Evolutionary conservation across 768 basidiomycete species (phyloP).

Genomic region (Amyloporia xantha): DNA sequence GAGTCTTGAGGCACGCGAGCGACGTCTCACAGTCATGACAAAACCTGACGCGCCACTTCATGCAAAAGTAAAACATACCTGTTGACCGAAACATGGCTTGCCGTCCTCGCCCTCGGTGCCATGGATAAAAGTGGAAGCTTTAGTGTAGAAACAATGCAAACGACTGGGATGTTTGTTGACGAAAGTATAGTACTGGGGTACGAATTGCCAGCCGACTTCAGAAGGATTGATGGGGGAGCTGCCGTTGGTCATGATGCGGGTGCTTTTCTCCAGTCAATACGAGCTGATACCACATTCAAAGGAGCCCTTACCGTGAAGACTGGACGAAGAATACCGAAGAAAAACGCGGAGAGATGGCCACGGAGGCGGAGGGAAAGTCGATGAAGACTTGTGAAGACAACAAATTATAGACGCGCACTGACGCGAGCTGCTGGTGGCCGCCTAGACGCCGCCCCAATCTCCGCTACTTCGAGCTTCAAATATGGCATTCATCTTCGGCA

Average conservation of each 20-base stretch:
- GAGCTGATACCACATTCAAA: too few relatives aligned
- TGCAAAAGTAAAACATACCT: conserved; percentile 45
- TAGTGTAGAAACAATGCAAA: conserved; percentile 98
- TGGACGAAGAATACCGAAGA: conserved; percentile 26
- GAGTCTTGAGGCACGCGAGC: background rate
- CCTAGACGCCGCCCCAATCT: conserved; percentile 7
- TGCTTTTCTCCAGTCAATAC: background rate
- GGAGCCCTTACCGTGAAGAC: conserved; percentile 12
- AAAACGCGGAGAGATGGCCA: conserved; percentile 17
- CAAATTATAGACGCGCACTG: conserved; percentile 22
- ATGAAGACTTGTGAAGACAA: conserved; percentile 16
- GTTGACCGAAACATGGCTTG: conserved; percentile 86
- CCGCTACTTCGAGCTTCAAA: background rate
- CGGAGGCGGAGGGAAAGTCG: conserved; percentile 18
- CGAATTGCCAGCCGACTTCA: conserved; percentile 99
- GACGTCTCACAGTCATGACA: conserved; percentile 2
- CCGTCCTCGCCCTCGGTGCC: conserved; percentile 95
- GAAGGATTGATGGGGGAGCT: conserved; percentile 64
- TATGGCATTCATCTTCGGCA: too few relatives aligned
- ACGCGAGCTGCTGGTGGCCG: conserved; percentile 8
- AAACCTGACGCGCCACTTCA: conserved; percentile 6
- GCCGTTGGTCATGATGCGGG: conserved; percentile 22
- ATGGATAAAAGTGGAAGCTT: conserved; percentile 94
- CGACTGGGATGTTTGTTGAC: conserved; percentile 96
- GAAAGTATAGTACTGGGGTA: conserved; percentile 98